Conservation (phyloP, 2,329 filamentous ascomycete species). For the Fusarium napiforme region DNA sequence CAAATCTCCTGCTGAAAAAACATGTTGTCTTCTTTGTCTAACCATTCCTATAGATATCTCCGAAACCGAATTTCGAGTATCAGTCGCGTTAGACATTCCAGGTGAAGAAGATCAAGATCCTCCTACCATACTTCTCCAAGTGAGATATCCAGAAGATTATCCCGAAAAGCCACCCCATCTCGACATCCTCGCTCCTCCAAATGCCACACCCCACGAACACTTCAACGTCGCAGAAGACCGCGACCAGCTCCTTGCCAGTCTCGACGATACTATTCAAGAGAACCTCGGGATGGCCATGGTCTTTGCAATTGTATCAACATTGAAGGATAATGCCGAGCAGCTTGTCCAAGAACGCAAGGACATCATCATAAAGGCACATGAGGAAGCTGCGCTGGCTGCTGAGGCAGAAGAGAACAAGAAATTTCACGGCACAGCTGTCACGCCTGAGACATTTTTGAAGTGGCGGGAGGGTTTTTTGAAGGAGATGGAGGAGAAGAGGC, state of each 20-base stretch:
- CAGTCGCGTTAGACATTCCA: constrained; percentile 82
- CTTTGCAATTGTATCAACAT: constrained; percentile 85
- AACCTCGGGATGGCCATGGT: constrained; percentile 98
- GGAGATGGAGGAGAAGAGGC: constrained; percentile 82
- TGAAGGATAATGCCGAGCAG: constrained; percentile 92
- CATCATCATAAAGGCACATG: constrained; percentile 66
- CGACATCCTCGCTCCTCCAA: constrained; percentile 79
- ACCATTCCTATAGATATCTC: constrained; percentile 76
- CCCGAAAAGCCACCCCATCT: constrained; percentile 87
- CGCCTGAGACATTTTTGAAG: constrained; percentile 81
- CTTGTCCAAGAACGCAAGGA: constrained; percentile 80
- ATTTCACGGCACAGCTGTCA: constrained; percentile 92
- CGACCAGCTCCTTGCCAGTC: constrained; percentile 73
- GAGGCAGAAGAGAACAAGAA: constrained; percentile 97
- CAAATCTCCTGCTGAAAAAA: constrained; percentile 14
- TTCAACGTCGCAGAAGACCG: constrained; percentile 87
- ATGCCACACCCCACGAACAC: constrained; percentile 74
- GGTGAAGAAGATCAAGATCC: constrained; percentile 72
- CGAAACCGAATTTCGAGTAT: constrained; percentile 88
- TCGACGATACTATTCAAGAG: constrained; percentile 84
- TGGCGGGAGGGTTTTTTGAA: constrained; percentile 83
- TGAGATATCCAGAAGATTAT: constrained; percentile 90
- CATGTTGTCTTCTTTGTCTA: constrained; percentile 15
- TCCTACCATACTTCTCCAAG: constrained; percentile 81
- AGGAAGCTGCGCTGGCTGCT: constrained; percentile 65